phyloP scores from a whole-genome alignment of 78 protist species.

The Planoprotostelium fungivorum region DNA sequence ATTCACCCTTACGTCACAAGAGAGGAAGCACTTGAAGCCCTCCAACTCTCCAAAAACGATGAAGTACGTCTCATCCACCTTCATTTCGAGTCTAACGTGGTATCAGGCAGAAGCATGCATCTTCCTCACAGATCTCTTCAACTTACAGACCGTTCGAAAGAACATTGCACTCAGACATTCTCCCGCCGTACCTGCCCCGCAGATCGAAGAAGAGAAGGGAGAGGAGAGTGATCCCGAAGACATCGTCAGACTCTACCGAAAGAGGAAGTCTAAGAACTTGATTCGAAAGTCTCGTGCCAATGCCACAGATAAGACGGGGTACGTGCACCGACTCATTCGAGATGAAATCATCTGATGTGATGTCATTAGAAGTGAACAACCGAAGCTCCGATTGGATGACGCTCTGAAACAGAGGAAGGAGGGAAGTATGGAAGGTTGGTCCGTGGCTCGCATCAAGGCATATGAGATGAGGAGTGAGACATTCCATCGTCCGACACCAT shows the following conservation, averaged over 20 bases:
- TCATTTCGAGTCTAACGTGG: background rate
- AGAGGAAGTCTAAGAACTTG: background rate
- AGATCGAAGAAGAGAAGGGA: background rate
- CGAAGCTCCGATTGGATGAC: background rate
- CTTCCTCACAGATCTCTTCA: background rate
- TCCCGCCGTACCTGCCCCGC: background rate
- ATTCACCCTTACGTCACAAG: background rate
- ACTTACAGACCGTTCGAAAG: background rate
- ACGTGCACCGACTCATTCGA: background rate
- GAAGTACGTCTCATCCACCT: background rate
- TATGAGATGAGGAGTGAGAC: background rate
- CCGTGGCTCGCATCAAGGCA: constrained; percentile 17
- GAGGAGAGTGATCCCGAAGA: background rate
- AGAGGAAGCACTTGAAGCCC: background rate
- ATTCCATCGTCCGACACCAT: background rate
- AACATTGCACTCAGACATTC: background rate
- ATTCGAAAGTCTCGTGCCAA: background rate
- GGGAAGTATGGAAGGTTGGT: constrained; percentile 41
- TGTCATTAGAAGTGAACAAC: background rate
- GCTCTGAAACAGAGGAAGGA: constrained; percentile 12
- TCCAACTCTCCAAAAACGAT: background rate
- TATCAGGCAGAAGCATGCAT: background rate
- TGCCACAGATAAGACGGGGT: background rate
- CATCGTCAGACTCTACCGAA: background rate
- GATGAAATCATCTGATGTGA: background rate